Evolutionary conservation across 805 yeast genomes (phyloP).

Genomic region (Allodekkera sacchari): DNA sequence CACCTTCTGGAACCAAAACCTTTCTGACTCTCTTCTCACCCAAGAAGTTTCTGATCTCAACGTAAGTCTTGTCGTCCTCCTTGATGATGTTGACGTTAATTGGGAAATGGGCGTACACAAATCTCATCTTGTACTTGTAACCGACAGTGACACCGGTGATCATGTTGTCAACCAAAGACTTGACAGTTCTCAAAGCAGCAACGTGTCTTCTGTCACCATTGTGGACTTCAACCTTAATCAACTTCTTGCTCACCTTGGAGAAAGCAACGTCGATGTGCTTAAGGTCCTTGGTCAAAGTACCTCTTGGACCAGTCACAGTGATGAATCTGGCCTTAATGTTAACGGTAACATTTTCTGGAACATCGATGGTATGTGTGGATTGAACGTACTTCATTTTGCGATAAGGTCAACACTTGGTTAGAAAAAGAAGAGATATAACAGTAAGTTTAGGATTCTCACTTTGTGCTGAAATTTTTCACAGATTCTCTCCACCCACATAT

Average conservation of each 20-base stretch:
- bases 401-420: neutral
- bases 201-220: constrained; percentile 99
- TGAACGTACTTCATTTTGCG: constrained; percentile 50
- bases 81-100: constrained; percentile 92
- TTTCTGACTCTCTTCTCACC: constrained; percentile 98
- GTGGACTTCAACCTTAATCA: constrained; percentile 86
- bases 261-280: constrained; percentile 94
- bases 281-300: constrained; percentile 81
- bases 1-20: constrained; percentile 85
- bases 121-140: constrained; percentile 99
- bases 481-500: too few species aligned
- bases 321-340: constrained; percentile 85
- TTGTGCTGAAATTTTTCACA: too few species aligned
- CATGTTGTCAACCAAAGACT: constrained; percentile 89
- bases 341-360: constrained; percentile 91
- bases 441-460: too few species aligned
- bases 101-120: constrained; percentile 99
- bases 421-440: too few species aligned
- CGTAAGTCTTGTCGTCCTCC: constrained; percentile 60
- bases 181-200: constrained; percentile 98
- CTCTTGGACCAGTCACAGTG: constrained; percentile 97
- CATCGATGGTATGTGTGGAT: constrained; percentile 47
- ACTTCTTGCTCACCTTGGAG: constrained; percentile 62
- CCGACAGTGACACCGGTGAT: constrained; percentile 99
- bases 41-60: constrained; percentile 98